phyloP scores from a whole-genome alignment of 805 yeast genomes.

The Pichia manshurica region DNA sequence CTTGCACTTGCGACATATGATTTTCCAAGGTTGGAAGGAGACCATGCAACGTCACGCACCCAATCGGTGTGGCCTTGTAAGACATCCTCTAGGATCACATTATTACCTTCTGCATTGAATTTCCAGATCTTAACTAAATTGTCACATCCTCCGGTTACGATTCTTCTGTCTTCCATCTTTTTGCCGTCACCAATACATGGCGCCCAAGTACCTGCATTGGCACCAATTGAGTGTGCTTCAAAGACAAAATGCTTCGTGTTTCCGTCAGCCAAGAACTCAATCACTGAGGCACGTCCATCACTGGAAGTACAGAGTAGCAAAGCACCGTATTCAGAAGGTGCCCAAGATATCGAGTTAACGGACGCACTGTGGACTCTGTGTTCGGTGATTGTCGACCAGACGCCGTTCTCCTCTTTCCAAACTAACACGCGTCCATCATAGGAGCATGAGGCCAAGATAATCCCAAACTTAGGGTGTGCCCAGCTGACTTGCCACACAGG shows the following conservation, averaged over 20 bases:
- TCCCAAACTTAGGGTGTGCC: slow-evolving; percentile 99
- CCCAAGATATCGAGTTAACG: slow-evolving; percentile 93
- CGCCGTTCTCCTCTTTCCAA: slow-evolving; percentile 90
- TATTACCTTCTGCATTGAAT: slow-evolving; percentile 47
- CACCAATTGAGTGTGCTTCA: slow-evolving; percentile 90
- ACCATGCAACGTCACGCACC: slow-evolving; percentile 99
- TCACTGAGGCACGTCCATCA: slow-evolving; percentile 86
- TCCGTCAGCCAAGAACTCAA: slow-evolving; percentile 89
- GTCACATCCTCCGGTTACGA: slow-evolving; percentile 94
- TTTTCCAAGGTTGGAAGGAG: slow-evolving; percentile 80
- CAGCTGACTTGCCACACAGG: slow-evolving; percentile 99
- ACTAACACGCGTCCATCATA: slow-evolving; percentile 92
- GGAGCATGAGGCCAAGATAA: slow-evolving; percentile 88
- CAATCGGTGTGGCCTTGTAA: slow-evolving; percentile 93
- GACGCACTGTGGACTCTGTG: slow-evolving; percentile 89
- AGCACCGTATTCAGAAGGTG: slow-evolving; percentile 96
- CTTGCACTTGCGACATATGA: slow-evolving; percentile 95
- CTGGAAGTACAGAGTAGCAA: slow-evolving; percentile 83
- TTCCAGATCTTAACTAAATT: slow-evolving; percentile 90
- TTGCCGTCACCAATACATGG: slow-evolving; percentile 41
- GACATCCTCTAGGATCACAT: slow-evolving; percentile 66
- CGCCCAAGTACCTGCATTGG: slow-evolving; percentile 94
- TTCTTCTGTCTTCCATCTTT: slow-evolving; percentile 49
- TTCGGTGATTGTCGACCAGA: slow-evolving; percentile 83
- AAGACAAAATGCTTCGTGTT: slow-evolving; percentile 57